Conservation (phyloP, 1,284 basidiomycete species). For the Ganoderma multipileum region DNA sequence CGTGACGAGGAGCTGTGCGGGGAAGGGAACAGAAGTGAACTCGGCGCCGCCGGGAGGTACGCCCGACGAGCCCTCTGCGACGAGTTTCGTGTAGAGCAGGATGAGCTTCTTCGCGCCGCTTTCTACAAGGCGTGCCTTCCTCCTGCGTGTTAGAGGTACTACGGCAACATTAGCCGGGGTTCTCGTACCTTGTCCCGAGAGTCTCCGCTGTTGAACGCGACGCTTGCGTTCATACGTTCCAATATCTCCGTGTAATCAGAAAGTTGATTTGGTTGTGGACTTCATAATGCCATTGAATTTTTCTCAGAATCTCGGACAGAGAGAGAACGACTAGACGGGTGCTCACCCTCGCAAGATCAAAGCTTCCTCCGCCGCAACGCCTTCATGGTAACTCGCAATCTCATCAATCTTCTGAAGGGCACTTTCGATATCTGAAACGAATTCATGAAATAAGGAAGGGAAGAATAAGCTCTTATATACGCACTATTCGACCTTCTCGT, state of each 20-base stretch:
- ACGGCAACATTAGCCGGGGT: conserved; percentile 4
- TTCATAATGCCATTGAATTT: conserved; percentile 38
- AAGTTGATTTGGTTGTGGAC: conserved; percentile 74
- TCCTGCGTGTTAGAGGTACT: not conserved
- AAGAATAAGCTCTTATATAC: conserved; percentile 34
- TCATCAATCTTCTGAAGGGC: conserved; percentile 80
- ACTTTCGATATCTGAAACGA: conserved; percentile 72
- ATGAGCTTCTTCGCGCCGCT: conserved; percentile 81
- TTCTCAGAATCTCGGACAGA: not conserved
- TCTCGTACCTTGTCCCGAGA: conserved; percentile 63
- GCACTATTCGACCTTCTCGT: conserved; percentile 72
- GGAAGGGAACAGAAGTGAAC: conserved; percentile 61
- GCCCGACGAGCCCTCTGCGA: conserved; percentile 81
- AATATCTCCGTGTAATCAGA: conserved; percentile 71
- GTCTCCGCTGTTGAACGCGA: conserved; percentile 76
- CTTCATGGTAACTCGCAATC: conserved; percentile 75
- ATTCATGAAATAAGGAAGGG: not conserved
- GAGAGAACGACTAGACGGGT: not conserved
- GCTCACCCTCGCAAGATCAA: conserved; percentile 77
- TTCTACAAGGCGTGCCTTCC: conserved; percentile 77
- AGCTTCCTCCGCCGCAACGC: conserved; percentile 78
- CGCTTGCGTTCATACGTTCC: conserved; percentile 76
- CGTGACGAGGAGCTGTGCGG: conserved; percentile 55
- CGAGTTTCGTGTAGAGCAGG: conserved; percentile 79
- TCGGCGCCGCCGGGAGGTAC: conserved; percentile 66